These are phyloP conservation scores for Avena atlantica DNA, from an alignment of 176 grass and related monocot species.

Conservation along the genomic window DNA sequence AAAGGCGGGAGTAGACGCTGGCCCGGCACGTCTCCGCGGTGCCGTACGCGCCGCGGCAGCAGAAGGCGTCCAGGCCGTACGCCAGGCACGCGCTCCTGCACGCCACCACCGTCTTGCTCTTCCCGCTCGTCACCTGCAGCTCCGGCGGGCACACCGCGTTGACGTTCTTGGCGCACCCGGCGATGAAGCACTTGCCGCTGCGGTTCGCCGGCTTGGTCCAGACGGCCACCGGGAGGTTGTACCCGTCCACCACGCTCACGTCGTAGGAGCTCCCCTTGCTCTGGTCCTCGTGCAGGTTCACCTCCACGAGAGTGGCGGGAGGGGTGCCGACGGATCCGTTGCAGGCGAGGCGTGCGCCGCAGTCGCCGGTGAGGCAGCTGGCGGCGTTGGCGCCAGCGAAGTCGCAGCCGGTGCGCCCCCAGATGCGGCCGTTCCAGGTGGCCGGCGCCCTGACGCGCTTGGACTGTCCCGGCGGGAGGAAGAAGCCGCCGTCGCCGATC, in stretches of 20 bases:
- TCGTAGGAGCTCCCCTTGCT: conserved; percentile 80
- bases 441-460: conserved; percentile 59
- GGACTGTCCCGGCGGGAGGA: conserved; percentile 56
- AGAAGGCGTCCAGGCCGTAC: conserved; percentile 75
- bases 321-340: conserved; percentile 75
- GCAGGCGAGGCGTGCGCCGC: conserved; percentile 71
- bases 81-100: conserved; percentile 95
- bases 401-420: conserved; percentile 79
- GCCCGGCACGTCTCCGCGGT: conserved; percentile 64
- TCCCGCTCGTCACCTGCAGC: conserved; percentile 47
- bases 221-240: conserved; percentile 83
- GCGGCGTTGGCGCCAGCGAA: conserved; percentile 12
- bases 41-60: conserved; percentile 73
- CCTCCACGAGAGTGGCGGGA: conserved; percentile 79
- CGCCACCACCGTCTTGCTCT: conserved; percentile 46
- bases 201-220: conserved; percentile 37
- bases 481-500: conserved; percentile 71
- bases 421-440: conserved; percentile 85
- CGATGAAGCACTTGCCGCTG: conserved; percentile 52
- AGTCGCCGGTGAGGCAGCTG: conserved; percentile 73
- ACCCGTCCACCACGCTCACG: conserved; percentile 88
- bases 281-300: conserved; percentile 48
- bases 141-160: conserved; percentile 76
- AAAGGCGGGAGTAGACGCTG: conserved; percentile 77
- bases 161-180: conserved; percentile 62